These are phyloP conservation scores for Ziziphus jujuba DNA, from an alignment of 306 rosid species.

Conservation along the genomic window DNA sequence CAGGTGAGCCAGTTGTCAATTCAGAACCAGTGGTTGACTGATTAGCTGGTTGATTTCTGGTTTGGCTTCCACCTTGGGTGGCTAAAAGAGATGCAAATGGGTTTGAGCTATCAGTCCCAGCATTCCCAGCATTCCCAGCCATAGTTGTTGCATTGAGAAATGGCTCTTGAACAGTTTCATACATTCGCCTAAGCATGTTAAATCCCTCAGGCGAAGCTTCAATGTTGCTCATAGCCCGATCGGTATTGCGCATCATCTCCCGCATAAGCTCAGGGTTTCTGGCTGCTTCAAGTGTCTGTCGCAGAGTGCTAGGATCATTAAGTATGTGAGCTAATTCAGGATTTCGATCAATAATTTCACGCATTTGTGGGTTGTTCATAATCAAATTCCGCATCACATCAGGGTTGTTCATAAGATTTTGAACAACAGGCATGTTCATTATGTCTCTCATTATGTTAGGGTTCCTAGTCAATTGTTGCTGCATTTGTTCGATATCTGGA, in stretches of 20 bases:
- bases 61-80: constrained; percentile 52
- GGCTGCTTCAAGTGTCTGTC: constrained; percentile 86
- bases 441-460: constrained; percentile 73
- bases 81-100: constrained; percentile 53
- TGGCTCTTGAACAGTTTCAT: constrained; percentile 92
- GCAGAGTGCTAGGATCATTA: constrained; percentile 81
- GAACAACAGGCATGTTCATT: constrained; percentile 77
- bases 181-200: constrained; percentile 94
- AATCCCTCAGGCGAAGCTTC: constrained; percentile 91
- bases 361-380: constrained; percentile 88
- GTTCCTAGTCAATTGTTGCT: constrained; percentile 67
- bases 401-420: constrained; percentile 66
- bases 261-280: constrained; percentile 95
- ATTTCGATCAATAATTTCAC: constrained; percentile 77
- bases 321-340: constrained; percentile 84
- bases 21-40: constrained; percentile 58
- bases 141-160: constrained; percentile 82
- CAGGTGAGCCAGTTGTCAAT: constrained; percentile 51
- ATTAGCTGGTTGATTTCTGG: constrained; percentile 50
- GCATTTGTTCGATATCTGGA: constrained; percentile 73
- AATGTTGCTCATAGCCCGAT: constrained; percentile 91
- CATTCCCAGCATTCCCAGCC: constrained; percentile 72
- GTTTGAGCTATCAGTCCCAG: constrained; percentile 50
- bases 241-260: constrained; percentile 94
- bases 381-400: constrained; percentile 71